These are phyloP conservation scores for Aspergillus arachidicola DNA, from an alignment of 2,329 filamentous ascomycete species.

Conservation along the genomic window DNA sequence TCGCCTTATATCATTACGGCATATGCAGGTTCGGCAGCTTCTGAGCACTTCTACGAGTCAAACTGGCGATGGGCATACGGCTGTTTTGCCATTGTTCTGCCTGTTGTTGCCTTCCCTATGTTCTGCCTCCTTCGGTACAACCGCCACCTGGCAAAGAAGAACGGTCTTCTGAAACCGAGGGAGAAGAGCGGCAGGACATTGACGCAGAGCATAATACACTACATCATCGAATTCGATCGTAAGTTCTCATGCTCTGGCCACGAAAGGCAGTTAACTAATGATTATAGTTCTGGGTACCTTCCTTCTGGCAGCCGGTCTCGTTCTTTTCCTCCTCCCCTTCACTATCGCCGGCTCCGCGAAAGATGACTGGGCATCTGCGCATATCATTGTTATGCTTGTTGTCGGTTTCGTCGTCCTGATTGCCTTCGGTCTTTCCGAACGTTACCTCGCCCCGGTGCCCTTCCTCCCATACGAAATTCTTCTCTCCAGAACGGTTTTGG, in stretches of 20 bases:
- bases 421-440: conserved; percentile 57
- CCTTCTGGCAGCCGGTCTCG: conserved; percentile 60
- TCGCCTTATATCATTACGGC: conserved; percentile 64
- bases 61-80: conserved; percentile 66
- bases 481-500: conserved; percentile 31
- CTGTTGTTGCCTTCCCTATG: conserved; percentile 57
- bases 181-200: conserved; percentile 46
- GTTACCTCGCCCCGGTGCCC: conserved; percentile 46
- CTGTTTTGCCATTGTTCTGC: conserved; percentile 60
- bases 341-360: conserved; percentile 48
- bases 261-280: neutral
- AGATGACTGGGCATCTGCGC: conserved; percentile 44
- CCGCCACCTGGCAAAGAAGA: conserved; percentile 56
- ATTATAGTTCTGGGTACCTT: conserved; percentile 56
- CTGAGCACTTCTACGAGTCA: conserved; percentile 51
- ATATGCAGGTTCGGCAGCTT: conserved; percentile 57
- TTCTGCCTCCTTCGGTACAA: conserved; percentile 56
- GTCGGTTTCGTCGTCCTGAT: conserved; percentile 57
- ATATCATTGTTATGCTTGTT: conserved; percentile 54
- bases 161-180: conserved; percentile 49
- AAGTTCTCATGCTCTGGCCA: conserved; percentile 11
- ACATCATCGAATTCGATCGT: conserved; percentile 62
- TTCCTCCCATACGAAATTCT: conserved; percentile 39
- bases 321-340: conserved; percentile 50
- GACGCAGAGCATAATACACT: conserved; percentile 51